Conservation (phyloP, 768 basidiomycete genomes). For the Xerocomellus dryophilus region DNA sequence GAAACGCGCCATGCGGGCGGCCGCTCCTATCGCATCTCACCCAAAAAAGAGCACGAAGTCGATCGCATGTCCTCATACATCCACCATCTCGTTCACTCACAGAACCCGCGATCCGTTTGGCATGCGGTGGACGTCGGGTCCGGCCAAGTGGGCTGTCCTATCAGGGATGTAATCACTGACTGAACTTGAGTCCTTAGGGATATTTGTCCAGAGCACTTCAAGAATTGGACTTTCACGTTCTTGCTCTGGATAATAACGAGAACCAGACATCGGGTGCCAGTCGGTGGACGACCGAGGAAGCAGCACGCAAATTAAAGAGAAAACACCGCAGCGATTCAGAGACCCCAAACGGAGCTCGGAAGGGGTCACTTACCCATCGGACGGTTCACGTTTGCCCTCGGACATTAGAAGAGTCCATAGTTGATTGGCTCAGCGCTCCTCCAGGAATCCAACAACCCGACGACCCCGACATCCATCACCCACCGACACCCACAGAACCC, state of each 20-base stretch:
- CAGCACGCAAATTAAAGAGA: slow-evolving; percentile 16
- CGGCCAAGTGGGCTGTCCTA: slow-evolving; percentile 50
- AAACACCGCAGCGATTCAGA: slow-evolving; percentile 4
- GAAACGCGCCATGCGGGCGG: slow-evolving; percentile 1
- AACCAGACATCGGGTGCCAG: slow-evolving; percentile 59
- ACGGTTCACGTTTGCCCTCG: slow-evolving; percentile 53
- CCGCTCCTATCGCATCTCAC: slow-evolving; percentile 55
- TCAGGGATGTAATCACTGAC: background rate
- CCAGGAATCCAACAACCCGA: background rate
- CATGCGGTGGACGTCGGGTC: slow-evolving; percentile 73
- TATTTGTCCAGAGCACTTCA: slow-evolving; percentile 56
- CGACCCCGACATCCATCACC: background rate
- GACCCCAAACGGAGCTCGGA: background rate
- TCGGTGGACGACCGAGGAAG: slow-evolving; percentile 37
- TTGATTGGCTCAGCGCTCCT: slow-evolving; percentile 48
- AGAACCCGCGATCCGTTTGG: slow-evolving; percentile 22
- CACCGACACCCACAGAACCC: slow-evolving; percentile 3
- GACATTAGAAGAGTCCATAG: slow-evolving; percentile 44
- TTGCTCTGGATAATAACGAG: slow-evolving; percentile 64
- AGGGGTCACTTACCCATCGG: slow-evolving; percentile 49
- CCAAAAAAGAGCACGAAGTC: slow-evolving; percentile 76
- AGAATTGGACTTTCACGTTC: slow-evolving; percentile 42
- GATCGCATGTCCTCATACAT: slow-evolving; percentile 58
- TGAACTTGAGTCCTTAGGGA: slow-evolving; percentile 39
- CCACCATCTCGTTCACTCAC: slow-evolving; percentile 31